Conservation (phyloP, 495 filamentous ascomycete species). For the Venustampulla echinocandica region DNA sequence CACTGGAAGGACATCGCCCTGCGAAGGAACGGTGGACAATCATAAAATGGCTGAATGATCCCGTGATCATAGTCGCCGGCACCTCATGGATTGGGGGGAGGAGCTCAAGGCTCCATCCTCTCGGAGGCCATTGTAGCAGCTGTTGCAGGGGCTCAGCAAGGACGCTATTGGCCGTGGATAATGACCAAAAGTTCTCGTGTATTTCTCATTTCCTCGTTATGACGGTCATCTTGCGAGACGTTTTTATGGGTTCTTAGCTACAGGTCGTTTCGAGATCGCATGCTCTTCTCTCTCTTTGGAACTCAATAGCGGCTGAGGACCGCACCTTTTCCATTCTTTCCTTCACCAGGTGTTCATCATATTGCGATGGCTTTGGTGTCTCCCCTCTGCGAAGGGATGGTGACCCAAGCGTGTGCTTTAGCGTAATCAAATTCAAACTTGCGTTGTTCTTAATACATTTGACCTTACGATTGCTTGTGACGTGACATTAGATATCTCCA, state of each 20-base stretch:
- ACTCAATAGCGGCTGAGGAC: not conserved
- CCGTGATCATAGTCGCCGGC: conserved; percentile 15
- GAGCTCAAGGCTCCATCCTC: conserved; percentile 16
- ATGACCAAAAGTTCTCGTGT: conserved; percentile 13
- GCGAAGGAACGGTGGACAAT: conserved; percentile 18
- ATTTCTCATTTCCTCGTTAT: conserved; percentile 13
- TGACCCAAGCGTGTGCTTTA: conserved; percentile 22
- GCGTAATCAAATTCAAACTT: conserved; percentile 1
- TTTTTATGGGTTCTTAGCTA: not conserved
- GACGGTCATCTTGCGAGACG: not conserved
- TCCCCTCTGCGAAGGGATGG: conserved; percentile 24
- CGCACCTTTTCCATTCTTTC: conserved; percentile 3
- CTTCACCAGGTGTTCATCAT: not conserved
- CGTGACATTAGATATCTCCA: too few relatives aligned
- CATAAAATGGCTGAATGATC: conserved; percentile 26
- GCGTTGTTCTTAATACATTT: too few relatives aligned
- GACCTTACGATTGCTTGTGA: too few relatives aligned
- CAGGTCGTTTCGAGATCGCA: too few relatives aligned
- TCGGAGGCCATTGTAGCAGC: conserved; percentile 22
- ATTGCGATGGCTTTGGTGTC: conserved; percentile 21
- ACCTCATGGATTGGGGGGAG: conserved; percentile 25
- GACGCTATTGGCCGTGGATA: conserved; percentile 22
- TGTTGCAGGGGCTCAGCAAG: conserved; percentile 20
- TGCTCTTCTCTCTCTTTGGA: conserved; percentile 6
- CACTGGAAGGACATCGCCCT: conserved; percentile 52